Conservation (phyloP, 2,329 filamentous ascomycete genomes). For the Sporothrix mexicana region DNA sequence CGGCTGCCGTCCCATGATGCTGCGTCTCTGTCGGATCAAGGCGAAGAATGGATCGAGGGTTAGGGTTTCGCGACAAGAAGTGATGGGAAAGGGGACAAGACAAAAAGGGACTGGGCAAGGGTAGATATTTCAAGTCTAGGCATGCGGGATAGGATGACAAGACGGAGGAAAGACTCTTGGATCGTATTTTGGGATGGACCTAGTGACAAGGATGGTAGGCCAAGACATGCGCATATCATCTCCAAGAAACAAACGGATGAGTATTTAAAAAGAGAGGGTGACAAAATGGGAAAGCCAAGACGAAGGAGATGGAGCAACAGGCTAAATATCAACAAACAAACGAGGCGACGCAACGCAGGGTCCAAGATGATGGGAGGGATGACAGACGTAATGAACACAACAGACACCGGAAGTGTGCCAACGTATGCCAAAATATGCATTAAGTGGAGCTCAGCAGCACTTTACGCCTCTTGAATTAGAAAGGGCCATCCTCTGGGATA, state of each 20-base stretch:
- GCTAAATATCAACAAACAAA: conserved; percentile 20
- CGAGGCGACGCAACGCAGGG: conserved; percentile 3
- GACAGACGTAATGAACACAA: no score
- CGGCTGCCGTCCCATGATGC: not conserved
- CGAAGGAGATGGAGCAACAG: conserved; percentile 15
- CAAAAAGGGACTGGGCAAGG: no score
- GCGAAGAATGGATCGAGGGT: not conserved
- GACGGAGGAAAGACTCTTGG: not conserved
- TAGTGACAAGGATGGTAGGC: not conserved
- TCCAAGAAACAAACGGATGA: not conserved
- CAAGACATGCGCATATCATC: conserved; percentile 21
- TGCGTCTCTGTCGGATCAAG: not conserved
- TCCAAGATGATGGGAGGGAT: not conserved
- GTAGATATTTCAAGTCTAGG: conserved; percentile 15
- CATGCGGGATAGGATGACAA: not conserved
- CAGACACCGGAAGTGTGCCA: no score
- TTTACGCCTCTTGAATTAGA: not conserved
- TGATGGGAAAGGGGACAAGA: not conserved
- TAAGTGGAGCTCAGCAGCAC: no score
- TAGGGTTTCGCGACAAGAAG: not conserved
- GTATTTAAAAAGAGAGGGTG: no score
- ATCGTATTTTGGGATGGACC: not conserved
- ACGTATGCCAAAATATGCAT: no score
- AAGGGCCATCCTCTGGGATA: conserved; percentile 21
- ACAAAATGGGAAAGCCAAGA: not conserved